These are phyloP conservation scores for Candida anutae DNA, from an alignment of 1,139 yeast species.

Conservation along the genomic window DNA sequence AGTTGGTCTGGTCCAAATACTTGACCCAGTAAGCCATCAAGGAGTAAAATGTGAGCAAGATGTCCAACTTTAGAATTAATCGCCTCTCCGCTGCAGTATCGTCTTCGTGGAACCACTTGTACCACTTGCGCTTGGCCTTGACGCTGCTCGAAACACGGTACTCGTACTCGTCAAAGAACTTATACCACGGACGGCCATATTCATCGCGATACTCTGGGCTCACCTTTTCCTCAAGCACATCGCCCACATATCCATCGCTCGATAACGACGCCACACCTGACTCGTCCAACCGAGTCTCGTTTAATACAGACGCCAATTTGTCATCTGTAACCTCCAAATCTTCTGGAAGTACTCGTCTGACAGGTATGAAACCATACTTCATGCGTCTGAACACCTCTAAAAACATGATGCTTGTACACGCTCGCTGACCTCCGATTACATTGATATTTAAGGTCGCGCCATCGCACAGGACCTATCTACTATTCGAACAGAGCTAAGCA, in stretches of 20 bases:
- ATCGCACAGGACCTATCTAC: no score
- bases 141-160: slow-evolving; percentile 35
- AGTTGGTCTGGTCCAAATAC: slow-evolving; percentile 51
- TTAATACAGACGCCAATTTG: slow-evolving; percentile 5
- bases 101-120: slow-evolving; percentile 51
- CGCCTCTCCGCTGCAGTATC: slow-evolving; percentile 47
- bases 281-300: background rate
- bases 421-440: background rate
- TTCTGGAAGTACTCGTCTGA: slow-evolving; percentile 31
- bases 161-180: slow-evolving; percentile 53
- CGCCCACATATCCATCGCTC: no score
- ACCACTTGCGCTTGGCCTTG: slow-evolving; percentile 42
- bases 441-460: no score
- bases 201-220: slow-evolving; percentile 47
- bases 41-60: slow-evolving; percentile 50
- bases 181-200: slow-evolving; percentile 53
- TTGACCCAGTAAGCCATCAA: slow-evolving; percentile 64
- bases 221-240: background rate
- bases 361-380: slow-evolving; percentile 44
- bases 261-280: background rate
- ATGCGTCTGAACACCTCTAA: slow-evolving; percentile 22
- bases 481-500: no score
- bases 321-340: slow-evolving; percentile 18
- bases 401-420: no score
- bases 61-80: slow-evolving; percentile 53